Percentiles rank a stretch among this genome's conserved stretches.
These are phyloP conservation scores for Draba incana DNA, from an alignment of 345 rosid genomes.

Conservation along the genomic window DNA sequence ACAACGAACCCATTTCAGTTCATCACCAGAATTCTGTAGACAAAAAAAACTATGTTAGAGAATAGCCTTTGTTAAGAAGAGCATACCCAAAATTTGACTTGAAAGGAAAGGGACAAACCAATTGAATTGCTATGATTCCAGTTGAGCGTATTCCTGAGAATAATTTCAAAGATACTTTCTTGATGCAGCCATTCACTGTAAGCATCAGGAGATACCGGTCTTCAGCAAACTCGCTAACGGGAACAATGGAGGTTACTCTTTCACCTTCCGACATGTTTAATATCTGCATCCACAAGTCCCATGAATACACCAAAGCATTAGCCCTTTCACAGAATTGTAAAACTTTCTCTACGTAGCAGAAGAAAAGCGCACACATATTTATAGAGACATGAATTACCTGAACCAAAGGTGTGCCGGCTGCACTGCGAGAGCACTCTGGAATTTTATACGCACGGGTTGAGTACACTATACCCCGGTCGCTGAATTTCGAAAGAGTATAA, in stretches of 20 bases:
- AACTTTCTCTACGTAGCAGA: constrained; percentile 1
- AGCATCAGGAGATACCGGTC: constrained; percentile 93
- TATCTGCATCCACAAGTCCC: constrained; percentile 55
- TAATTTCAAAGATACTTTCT: constrained; percentile 80
- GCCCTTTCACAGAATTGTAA: constrained; percentile 17
- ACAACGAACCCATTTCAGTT: constrained; percentile 89
- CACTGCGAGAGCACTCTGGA: constrained; percentile 84
- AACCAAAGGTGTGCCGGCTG: constrained; percentile 91
- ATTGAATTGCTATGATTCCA: constrained; percentile 93
- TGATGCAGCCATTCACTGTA: constrained; percentile 92
- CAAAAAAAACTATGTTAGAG: constrained; percentile 17
- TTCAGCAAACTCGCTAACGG: constrained; percentile 79
- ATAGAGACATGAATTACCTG: constrained; percentile 57
- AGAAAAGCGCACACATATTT: constrained; percentile 2
- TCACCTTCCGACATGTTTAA: constrained; percentile 87
- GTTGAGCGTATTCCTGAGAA: constrained; percentile 93
- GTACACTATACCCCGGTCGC: constrained; percentile 91
- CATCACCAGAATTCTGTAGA: constrained; percentile 88
- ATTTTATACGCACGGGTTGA: constrained; percentile 94
- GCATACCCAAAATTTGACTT: constrained; percentile 5
- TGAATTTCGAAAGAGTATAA: constrained; percentile 39
- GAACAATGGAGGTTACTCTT: constrained; percentile 94
- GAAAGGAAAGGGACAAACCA: constrained; percentile 54
- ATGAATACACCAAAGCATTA: constrained; percentile 15
- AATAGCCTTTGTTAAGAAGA: constrained; percentile 4